phyloP scores from a whole-genome alignment of 225 moss, liverwort and hornwort species.

The Ulota crispa region DNA sequence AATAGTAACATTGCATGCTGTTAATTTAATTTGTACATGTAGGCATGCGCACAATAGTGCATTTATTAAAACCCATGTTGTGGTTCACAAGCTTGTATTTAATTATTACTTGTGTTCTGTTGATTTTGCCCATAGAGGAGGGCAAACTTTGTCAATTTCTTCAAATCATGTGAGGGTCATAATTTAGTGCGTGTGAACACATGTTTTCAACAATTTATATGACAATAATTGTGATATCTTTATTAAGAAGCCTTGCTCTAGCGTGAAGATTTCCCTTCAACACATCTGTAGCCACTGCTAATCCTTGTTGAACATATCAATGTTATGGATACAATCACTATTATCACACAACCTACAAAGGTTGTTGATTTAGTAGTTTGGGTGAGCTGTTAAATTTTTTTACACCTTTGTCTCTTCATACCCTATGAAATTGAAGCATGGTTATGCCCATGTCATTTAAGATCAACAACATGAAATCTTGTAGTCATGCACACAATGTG shows the following conservation, averaged over 20 bases:
- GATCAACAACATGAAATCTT: not conserved
- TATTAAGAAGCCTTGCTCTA: conserved; percentile 24
- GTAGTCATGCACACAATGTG: not conserved
- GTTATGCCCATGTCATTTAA: not conserved
- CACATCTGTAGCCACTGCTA: conserved; percentile 23
- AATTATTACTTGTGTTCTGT: conserved; percentile 22
- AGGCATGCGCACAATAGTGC: not conserved
- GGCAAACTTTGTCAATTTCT: conserved; percentile 25
- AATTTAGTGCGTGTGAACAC: conserved; percentile 20
- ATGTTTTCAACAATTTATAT: conserved; percentile 11
- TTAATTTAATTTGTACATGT: not conserved
- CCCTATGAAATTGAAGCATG: conserved; percentile 2
- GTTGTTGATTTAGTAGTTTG: conserved; percentile 29
- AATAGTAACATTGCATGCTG: conserved; percentile 4
- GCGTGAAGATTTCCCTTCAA: conserved; percentile 27
- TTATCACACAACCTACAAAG: conserved; percentile 23
- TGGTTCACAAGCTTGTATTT: not conserved
- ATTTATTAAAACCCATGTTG: not conserved
- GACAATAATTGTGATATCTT: conserved; percentile 17
- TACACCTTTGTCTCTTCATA: not conserved
- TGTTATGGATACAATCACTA: conserved; percentile 34
- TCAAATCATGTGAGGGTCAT: conserved; percentile 13
- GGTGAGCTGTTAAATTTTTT: conserved; percentile 26
- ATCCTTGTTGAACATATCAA: conserved; percentile 32
- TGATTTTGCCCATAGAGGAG: conserved; percentile 34